Evolutionary conservation across 2,329 filamentous ascomycete species (phyloP), one percentile per base, ranked within the genome.

Genomic region (Chaetoscypha palmicola): DNA sequence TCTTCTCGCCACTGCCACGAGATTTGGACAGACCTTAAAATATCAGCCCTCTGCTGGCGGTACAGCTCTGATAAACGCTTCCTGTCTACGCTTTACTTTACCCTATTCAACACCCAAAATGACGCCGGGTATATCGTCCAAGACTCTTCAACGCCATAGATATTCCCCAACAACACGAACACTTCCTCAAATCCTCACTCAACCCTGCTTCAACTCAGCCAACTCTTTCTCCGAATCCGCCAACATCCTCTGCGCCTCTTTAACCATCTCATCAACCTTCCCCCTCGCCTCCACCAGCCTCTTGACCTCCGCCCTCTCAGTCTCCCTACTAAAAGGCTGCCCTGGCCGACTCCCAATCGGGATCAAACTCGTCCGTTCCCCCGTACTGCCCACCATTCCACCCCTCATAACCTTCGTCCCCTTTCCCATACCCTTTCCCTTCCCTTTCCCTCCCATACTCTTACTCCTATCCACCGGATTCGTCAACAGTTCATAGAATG

Each of bases 401-500:
- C 65, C 39, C 58, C 67, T 53, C 64, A 65, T 56, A 61, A 66
- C 53, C 59, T 58, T 58, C 51, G 70, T 81, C 78, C 21, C 75
- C 73, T 52, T 73, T 63, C 76, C 76, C 54, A 77, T 79, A 32
- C 76, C 76, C n/a, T n/a, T n/a, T n/a, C n/a, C n/a, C n/a, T n/a
- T n/a, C 43, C 41, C 26, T n/a, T 40, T 16, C 2, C 74, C 74
- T 4, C 32, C 32, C 4, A 9, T 16, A 34, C n/a, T 16, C 58
- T 60, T 66, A 3, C 69, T 64, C 50, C 72, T 69, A 41, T 68
- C 65, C 58, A 67, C 71, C 49, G 76, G 77, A 20, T 81, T 78
- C 2, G 89, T 97, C 49, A 98, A 72, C 21, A 87, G 72, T 50
- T 94, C 87, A 66, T 87, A 96, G 60, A 98, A 91, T 35, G 85